A percentile compares a stretch with the other conserved stretches of the same genome.
phyloP scores from a whole-genome alignment of 2,329 filamentous ascomycete genomes.

The Microsporum ferrugineum region DNA sequence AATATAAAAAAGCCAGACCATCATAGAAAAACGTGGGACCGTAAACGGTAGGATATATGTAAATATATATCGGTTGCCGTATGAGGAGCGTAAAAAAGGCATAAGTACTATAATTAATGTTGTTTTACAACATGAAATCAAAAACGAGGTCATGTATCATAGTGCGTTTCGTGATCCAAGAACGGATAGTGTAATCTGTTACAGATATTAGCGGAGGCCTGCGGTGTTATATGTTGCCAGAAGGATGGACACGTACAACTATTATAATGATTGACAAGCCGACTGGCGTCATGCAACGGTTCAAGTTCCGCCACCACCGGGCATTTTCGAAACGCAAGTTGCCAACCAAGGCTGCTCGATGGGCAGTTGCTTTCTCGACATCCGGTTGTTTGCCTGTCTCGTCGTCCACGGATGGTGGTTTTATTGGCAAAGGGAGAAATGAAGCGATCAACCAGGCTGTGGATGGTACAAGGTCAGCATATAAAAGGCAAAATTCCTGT shows the following conservation, averaged over 20 bases:
- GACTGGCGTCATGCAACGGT: constrained; percentile 49
- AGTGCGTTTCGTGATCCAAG: constrained; percentile 8
- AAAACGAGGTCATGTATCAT: constrained; percentile 7
- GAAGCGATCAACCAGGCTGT: constrained; percentile 70
- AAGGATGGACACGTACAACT: constrained; percentile 36
- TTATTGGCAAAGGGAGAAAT: constrained; percentile 57
- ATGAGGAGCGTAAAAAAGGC: constrained; percentile 5
- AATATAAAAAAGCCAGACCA: constrained; percentile 1
- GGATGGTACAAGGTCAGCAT: constrained; percentile 11
- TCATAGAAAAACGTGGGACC: neutral
- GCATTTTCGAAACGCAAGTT: constrained; percentile 46
- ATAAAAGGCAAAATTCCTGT: constrained; percentile 11
- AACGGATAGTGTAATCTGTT: constrained; percentile 13
- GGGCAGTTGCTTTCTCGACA: constrained; percentile 36
- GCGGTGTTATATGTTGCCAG: neutral
- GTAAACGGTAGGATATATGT: neutral
- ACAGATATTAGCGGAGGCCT: constrained; percentile 4
- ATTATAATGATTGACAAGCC: constrained; percentile 45
- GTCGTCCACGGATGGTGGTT: constrained; percentile 43
- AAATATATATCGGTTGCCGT: constrained; percentile 3
- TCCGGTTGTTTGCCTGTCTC: constrained; percentile 22
- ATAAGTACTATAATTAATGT: constrained; percentile 7
- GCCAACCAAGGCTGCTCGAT: constrained; percentile 35
- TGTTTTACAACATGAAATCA: constrained; percentile 5
- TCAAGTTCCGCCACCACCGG: constrained; percentile 53